A percentile compares a stretch with the other conserved stretches of the same genome.
These are phyloP conservation scores for Pyracantha coccinea DNA, from an alignment of 331 rosid species.

Conservation along the genomic window DNA sequence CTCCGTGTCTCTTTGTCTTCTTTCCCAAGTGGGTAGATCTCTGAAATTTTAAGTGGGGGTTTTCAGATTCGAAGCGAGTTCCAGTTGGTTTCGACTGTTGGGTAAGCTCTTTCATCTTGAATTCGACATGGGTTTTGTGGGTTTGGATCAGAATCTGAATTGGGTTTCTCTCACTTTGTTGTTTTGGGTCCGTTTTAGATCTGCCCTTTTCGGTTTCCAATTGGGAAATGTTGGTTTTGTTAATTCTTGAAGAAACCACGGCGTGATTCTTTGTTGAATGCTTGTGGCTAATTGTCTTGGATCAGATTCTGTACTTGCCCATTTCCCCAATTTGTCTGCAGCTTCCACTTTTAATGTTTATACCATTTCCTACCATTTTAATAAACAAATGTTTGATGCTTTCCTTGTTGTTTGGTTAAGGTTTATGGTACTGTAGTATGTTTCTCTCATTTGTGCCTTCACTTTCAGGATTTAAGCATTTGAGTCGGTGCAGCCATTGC, in stretches of 20 bases:
- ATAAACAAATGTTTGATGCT: not conserved
- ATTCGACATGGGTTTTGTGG: slow-evolving; percentile 2
- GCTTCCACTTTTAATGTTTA: not conserved
- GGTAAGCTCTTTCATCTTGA: slow-evolving; percentile 7
- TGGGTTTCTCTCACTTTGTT: not conserved
- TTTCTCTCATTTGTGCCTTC: not conserved
- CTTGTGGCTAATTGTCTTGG: not conserved
- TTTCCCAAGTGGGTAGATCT: not conserved
- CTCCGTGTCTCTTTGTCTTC: not conserved
- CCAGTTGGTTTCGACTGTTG: not conserved
- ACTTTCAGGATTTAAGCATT: slow-evolving; percentile 13
- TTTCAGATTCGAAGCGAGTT: not conserved
- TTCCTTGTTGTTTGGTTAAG: slow-evolving; percentile 11
- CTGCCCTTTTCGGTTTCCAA: not conserved
- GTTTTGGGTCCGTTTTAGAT: not conserved
- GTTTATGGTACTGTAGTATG: not conserved
- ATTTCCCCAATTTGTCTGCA: not conserved
- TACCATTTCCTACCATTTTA: not conserved
- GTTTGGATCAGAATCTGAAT: not conserved
- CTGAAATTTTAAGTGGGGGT: not conserved
- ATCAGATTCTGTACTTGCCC: not conserved
- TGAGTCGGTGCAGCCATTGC: slow-evolving; percentile 6
- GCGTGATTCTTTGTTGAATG: not conserved
- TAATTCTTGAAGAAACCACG: not conserved
- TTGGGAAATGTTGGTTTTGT: not conserved